Conservation (phyloP, 2,329 filamentous ascomycete genomes). For the Fusarium sp. region DNA sequence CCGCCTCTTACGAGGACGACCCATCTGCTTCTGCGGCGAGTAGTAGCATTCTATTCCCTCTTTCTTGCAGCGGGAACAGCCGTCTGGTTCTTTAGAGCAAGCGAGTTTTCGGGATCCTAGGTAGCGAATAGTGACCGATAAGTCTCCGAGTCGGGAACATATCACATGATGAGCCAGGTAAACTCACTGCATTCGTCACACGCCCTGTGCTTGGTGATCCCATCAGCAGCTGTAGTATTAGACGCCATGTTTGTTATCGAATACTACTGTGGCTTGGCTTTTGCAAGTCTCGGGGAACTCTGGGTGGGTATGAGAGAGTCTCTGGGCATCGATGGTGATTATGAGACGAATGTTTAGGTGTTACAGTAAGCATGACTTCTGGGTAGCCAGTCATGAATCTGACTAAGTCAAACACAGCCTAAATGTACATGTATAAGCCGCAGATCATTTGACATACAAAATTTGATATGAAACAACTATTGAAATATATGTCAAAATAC, state of each 20-base stretch:
- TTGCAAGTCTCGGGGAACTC: background rate
- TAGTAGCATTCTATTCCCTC: constrained; percentile 72
- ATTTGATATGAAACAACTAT: background rate
- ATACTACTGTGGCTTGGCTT: background rate
- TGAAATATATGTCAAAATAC: background rate
- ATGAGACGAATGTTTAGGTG: constrained; percentile 8
- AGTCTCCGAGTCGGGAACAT: constrained; percentile 45
- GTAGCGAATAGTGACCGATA: constrained; percentile 40
- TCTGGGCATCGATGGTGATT: constrained; percentile 5
- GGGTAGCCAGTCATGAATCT: constrained; percentile 12
- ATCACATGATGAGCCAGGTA: constrained; percentile 36
- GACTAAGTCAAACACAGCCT: constrained; percentile 29
- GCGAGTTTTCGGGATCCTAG: constrained; percentile 73
- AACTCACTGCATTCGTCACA: constrained; percentile 76
- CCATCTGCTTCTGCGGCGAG: constrained; percentile 76
- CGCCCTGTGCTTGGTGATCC: constrained; percentile 67
- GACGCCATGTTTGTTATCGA: constrained; percentile 39
- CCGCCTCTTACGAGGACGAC: constrained; percentile 71
- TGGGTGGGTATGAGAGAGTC: background rate
- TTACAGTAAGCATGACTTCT: constrained; percentile 17
- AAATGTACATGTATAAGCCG: background rate
- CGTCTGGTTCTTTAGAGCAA: constrained; percentile 72
- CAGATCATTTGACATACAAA: background rate
- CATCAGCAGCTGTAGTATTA: constrained; percentile 25
- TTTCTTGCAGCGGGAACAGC: constrained; percentile 69